phyloP scores from a whole-genome alignment of 371 early-diverging fungal species.

The Rhizopus sp. region DNA sequence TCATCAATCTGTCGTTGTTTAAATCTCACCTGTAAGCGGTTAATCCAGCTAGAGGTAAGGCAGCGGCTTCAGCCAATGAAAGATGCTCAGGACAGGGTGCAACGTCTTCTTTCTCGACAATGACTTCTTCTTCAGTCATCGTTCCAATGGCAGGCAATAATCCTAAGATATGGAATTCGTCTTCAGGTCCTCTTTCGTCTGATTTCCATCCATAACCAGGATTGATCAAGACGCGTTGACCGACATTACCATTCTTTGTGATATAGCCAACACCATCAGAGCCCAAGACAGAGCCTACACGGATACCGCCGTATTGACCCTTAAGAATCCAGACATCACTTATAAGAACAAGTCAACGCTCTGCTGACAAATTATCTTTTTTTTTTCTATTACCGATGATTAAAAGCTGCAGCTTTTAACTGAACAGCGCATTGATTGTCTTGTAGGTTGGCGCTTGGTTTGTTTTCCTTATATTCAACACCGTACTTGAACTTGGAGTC shows the following conservation, averaged over 20 bases:
- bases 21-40: slow-evolving; percentile 60
- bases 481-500: too few species aligned
- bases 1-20: not conserved
- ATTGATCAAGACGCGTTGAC: slow-evolving; percentile 53
- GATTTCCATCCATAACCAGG: slow-evolving; percentile 57
- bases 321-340: slow-evolving; percentile 67
- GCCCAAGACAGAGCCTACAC: slow-evolving; percentile 56
- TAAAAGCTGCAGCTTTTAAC: not conserved
- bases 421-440: not conserved
- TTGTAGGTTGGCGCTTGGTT: not conserved
- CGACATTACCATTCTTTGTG: slow-evolving; percentile 18
- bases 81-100: slow-evolving; percentile 63
- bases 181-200: slow-evolving; percentile 65
- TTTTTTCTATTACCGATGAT: not conserved
- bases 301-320: slow-evolving; percentile 48
- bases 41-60: slow-evolving; percentile 70
- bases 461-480: too few species aligned
- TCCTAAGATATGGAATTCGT: slow-evolving; percentile 58
- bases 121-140: slow-evolving; percentile 56
- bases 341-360: slow-evolving; percentile 1
- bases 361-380: not conserved
- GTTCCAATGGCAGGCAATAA: slow-evolving; percentile 58
- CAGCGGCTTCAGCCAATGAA: slow-evolving; percentile 64
- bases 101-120: slow-evolving; percentile 47
- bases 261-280: slow-evolving; percentile 65